Base-by-base conservation (phyloP, 371 early-diverging fungal genomes). In the Actinomucor elegans region DNA sequence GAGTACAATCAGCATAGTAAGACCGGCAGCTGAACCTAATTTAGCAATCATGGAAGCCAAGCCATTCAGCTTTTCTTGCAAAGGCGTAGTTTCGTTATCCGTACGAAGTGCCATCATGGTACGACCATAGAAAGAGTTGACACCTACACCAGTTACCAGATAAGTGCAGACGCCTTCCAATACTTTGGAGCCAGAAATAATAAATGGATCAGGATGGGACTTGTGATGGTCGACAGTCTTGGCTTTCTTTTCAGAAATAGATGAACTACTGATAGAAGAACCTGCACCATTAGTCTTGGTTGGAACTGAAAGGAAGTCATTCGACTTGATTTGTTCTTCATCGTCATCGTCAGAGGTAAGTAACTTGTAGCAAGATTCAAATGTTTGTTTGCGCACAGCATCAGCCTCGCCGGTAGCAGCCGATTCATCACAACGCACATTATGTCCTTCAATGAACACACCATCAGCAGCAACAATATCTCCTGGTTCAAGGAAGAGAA, bases 341-440 rank as follows among this genome's bases (percentile, higher is more conserved):
- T 41, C 41, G 10, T 41, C 14, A 4, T 41, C 24, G 8, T 41
- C 41, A 24, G 21, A 21, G 6, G 26, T 5, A 9, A 24, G 41
- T 7, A 41, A n/a, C 41, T 41, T 41, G 24, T 57, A 69, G 27
- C 69, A 69, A 1, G 60, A 35, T 38, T 73, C 67, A 62, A 62
- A 79, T 0, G 49, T 36, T 48, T 66, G 71, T 40, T 79, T 79
- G 46, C 85, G 84, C 29, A 94, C 80, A 3, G 90, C 82, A 50
- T 94, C 90, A 2, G 92, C 86, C 78, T 97, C 97, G 46, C 97
- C 97, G 0, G 96, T 96, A 8, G 94, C 90, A 15, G 92, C 86
- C 11, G 90, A 89, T 68, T 97, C 97, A 67, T 97, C 97, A 66
- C 90, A 90, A 8, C 73, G 80, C 32, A 97, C 75, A 67, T 92